phyloP scores from a whole-genome alignment of 1,284 basidiomycete genomes.

The Cryptococcus deneoformans region DNA sequence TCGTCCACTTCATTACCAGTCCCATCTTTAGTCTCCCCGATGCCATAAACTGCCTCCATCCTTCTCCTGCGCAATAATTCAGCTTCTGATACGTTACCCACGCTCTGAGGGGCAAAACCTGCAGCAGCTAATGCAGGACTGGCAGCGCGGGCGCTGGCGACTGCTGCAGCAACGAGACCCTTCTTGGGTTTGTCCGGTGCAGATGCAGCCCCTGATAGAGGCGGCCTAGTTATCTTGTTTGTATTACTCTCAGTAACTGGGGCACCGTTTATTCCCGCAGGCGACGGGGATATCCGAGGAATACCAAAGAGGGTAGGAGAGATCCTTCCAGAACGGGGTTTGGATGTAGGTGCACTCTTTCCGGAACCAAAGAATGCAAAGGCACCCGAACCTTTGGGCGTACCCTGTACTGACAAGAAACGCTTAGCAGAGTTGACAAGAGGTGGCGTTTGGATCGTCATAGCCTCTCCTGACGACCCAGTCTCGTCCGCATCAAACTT shows the following conservation, averaged over 20 bases:
- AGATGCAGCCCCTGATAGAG: background rate
- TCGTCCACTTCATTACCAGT: no score
- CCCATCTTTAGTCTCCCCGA: slow-evolving; percentile 14
- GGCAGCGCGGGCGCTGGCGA: slow-evolving; percentile 39
- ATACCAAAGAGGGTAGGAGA: slow-evolving; percentile 1
- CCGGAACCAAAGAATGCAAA: slow-evolving; percentile 36
- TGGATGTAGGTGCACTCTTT: background rate
- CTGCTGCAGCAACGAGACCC: slow-evolving; percentile 36
- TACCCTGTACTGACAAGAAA: slow-evolving; percentile 9
- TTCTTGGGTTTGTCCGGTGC: slow-evolving; percentile 20
- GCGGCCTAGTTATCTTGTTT: background rate
- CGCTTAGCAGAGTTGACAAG: slow-evolving; percentile 7
- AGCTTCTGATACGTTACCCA: slow-evolving; percentile 62
- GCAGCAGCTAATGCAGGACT: slow-evolving; percentile 37
- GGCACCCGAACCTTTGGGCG: slow-evolving; percentile 29
- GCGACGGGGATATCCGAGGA: background rate
- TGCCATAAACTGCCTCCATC: slow-evolving; percentile 51
- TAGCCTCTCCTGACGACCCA: slow-evolving; percentile 36
- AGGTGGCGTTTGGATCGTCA: slow-evolving; percentile 27
- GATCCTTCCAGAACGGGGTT: background rate
- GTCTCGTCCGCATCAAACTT: slow-evolving; percentile 39
- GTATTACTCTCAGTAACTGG: background rate
- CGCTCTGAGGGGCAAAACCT: slow-evolving; percentile 53
- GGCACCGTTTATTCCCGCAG: background rate
- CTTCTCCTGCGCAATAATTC: slow-evolving; percentile 75